Evolutionary conservation across 306 rosid species (phyloP), one percentile per base, ranked within the genome.

Genomic region (Inga leiocalycina): DNA sequence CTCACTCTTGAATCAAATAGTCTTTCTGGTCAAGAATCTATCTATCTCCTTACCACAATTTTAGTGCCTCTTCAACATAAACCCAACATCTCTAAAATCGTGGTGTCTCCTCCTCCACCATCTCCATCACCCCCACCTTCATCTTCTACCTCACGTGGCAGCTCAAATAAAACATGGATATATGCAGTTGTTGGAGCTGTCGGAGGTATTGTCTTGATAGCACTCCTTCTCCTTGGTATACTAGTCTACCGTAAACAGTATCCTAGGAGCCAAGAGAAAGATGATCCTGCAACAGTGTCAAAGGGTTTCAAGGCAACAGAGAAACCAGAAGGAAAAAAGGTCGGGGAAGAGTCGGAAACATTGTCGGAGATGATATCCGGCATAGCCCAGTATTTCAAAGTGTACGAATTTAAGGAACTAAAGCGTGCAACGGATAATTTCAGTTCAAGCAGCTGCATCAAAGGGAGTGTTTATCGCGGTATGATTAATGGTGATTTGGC

Each of bases 321-420:
- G 87, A 85, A 87, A 76, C 84, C 83, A 44, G 6, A 30, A 62
- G 84, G 24, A 62, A 79, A 84, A 48, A 83, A 76, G 51, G n/a
- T 35, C 54, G 87, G 76, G 80, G 87, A 74, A 79, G 87, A 32
- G 22, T 84, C 88, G 49, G 81, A 56, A 43, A 88, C 80, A 46
- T 81, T 91, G 79, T 85, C 89, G 39, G 87, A 87, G 86, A 77
- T 82, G 69, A 84, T 93, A 77, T 80, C 89, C 12, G 86, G 85
- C 41, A 86, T 90, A 35, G 96, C 92, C 76, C 93, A 89, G 64
- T 89, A 97, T 10, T 79, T 92, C 75, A 88, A 88, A 49, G 94
- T 91, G 62, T 96, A 96, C 82, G 78, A 32, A 39, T 90, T 89
- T 41, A 86, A 89, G 86, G 98, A 96, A 68, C 89, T 96, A n/a